phyloP scores from a whole-genome alignment of 164 flowering plant species.

The Aristolochia contorta region DNA sequence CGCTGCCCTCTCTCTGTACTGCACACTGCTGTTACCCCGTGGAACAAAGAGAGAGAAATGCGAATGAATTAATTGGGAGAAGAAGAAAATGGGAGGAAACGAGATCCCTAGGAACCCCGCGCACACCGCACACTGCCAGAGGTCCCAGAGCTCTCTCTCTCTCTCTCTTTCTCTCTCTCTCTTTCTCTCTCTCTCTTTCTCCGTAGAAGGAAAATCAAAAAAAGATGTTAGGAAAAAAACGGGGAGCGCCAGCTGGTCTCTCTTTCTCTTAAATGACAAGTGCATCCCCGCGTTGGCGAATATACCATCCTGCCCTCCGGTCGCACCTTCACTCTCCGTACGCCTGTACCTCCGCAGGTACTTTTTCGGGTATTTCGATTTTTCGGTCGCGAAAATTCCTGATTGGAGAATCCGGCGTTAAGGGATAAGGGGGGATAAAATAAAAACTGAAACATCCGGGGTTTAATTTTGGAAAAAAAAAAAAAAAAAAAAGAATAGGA shows the following conservation, averaged over 20 bases:
- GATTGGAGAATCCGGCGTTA: no score
- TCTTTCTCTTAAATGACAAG: slow-evolving; percentile 1
- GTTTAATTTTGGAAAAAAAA: not conserved
- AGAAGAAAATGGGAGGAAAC: no score
- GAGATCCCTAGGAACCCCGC: slow-evolving; percentile 1
- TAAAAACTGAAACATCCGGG: not conserved
- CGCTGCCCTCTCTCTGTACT: no score
- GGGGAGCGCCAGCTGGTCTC: slow-evolving; percentile 1
- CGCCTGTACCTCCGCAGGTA: no score
- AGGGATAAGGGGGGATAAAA: not conserved
- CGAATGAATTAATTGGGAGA: no score
- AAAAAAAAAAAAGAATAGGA: not conserved
- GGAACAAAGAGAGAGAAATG: not conserved
- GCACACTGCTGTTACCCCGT: no score
- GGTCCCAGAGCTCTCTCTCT: no score
- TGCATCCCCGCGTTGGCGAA: not conserved
- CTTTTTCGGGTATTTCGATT: no score
- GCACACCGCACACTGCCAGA: not conserved
- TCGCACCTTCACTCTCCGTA: not conserved
- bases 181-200: no score
- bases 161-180: no score
- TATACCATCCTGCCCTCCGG: not conserved
- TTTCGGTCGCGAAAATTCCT: no score
- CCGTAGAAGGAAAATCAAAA: no score
- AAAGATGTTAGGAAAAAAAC: not conserved